Evolutionary conservation across 1,284 basidiomycete genomes (phyloP).

Genomic region (Cryptococcus hybrid): DNA sequence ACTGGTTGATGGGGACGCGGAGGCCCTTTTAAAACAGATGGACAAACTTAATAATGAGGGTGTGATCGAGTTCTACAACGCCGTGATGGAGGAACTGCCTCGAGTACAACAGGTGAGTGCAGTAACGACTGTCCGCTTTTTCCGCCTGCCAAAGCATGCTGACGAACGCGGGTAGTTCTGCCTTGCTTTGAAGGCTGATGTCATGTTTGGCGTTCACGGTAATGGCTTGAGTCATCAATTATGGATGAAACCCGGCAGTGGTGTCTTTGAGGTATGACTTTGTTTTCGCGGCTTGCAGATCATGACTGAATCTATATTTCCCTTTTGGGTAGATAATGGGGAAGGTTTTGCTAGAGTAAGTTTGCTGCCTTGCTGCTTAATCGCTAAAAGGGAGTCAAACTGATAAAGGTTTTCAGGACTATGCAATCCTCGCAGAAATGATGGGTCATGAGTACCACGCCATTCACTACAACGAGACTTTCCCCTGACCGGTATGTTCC

Average conservation of each 20-base stretch:
- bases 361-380: neutral
- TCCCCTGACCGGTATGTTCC: constrained; percentile 8
- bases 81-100: constrained; percentile 18
- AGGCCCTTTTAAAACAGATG: constrained; percentile 17
- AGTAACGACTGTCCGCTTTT: neutral
- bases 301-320: neutral
- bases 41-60: constrained; percentile 17
- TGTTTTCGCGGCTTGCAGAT: neutral
- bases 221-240: constrained; percentile 28
- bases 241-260: constrained; percentile 22
- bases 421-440: constrained; percentile 22
- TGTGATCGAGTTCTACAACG: constrained; percentile 26
- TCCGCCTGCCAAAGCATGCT: neutral
- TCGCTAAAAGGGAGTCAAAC: neutral
- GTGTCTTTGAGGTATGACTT: constrained; percentile 20
- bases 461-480: constrained; percentile 23
- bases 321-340: constrained; percentile 12
- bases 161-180: constrained; percentile 5
- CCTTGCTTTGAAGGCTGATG: constrained; percentile 7
- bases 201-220: constrained; percentile 24
- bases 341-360: constrained; percentile 23
- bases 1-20: constrained; percentile 15
- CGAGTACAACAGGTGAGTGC: constrained; percentile 17
- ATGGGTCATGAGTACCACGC: constrained; percentile 27
- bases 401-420: constrained; percentile 10